phyloP scores from a whole-genome alignment of 495 filamentous ascomycete species.

The Thermochaetoides thermophila region DNA sequence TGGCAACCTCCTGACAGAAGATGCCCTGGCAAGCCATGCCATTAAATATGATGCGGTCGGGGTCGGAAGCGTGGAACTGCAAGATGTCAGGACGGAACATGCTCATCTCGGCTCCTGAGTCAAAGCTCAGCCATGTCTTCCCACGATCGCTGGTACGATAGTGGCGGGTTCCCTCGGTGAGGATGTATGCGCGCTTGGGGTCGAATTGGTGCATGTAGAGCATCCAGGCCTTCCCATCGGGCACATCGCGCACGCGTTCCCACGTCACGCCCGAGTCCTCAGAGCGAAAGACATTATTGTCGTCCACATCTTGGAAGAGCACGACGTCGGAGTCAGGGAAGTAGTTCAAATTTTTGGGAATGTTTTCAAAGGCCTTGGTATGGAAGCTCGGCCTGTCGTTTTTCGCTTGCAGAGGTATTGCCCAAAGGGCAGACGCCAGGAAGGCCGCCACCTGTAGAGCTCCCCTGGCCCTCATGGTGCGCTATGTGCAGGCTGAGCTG shows the following conservation, averaged over 20 bases:
- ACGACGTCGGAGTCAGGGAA: slow-evolving; percentile 75
- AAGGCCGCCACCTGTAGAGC: slow-evolving; percentile 27
- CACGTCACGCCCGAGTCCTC: slow-evolving; percentile 65
- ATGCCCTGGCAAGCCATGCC: slow-evolving; percentile 49
- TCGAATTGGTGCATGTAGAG: slow-evolving; percentile 66
- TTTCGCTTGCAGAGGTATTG: slow-evolving; percentile 28
- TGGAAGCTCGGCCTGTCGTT: slow-evolving; percentile 32
- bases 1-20: slow-evolving; percentile 41
- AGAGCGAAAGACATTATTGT: slow-evolving; percentile 51
- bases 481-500: slow-evolving; percentile 2
- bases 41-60: slow-evolving; percentile 69
- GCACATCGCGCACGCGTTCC: slow-evolving; percentile 47
- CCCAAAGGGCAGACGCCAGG: slow-evolving; percentile 26
- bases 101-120: slow-evolving; percentile 35
- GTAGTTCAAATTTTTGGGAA: slow-evolving; percentile 55
- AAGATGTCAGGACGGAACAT: slow-evolving; percentile 35
- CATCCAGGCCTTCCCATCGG: slow-evolving; percentile 41
- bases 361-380: slow-evolving; percentile 41
- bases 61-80: slow-evolving; percentile 66
- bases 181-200: slow-evolving; percentile 57
- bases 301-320: slow-evolving; percentile 42
- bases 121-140: slow-evolving; percentile 62
- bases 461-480: slow-evolving; percentile 32
- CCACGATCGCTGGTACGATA: slow-evolving; percentile 72
- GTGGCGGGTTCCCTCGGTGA: slow-evolving; percentile 50